Evolutionary conservation across 495 filamentous ascomycete species (phyloP), one percentile per base, ranked within the genome.

Genomic region (Entonaema liquescens): DNA sequence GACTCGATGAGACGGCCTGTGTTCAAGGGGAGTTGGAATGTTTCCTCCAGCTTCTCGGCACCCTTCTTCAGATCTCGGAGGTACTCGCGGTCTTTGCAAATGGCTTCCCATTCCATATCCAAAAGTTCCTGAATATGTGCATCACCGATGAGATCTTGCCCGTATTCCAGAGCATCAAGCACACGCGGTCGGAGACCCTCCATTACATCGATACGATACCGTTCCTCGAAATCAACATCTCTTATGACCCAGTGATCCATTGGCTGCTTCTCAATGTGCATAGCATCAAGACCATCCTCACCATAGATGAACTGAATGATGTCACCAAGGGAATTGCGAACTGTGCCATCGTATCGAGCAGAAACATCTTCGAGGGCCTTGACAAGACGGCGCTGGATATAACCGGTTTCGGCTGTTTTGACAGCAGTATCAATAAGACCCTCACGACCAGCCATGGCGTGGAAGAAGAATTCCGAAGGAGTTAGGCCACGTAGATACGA

Each of bases 391-490:
- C 95, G 93, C 81, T 99, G 95, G 70, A 99, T 98, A 79, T 99
- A 99, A 81, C 95, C 95, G 44, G 95, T 99, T 77, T 99, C 95
- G 35, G 95, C 95, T 66, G 95, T 99, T 86, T 99, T 99, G 77
- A 99, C 95, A 73, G 95, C 95, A 21, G 95, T 99, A 87, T 99
- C 95, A 73, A 99, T 99, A 50, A 99, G 85, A 95, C 95, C 95
- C 81, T 99, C 95, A 83, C 95, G 90, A 92, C 95, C 95, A 82
- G 95, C 95, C 95, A 99, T 99, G 71, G 95, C 95, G 83, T 99
- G 95, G 86, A 99, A 99, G 85, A 97, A 99, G 80, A 98, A 99
- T 73, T 99, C 95, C 1, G 91, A 91, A 1, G 95, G 94, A 0
- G 95, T 99, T 65, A 99, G 82, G 36, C 95, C 95, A 84, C 95